Evolutionary conservation across 441 rosid genomes (phyloP).

Genomic region (Corymbia citriodora): DNA sequence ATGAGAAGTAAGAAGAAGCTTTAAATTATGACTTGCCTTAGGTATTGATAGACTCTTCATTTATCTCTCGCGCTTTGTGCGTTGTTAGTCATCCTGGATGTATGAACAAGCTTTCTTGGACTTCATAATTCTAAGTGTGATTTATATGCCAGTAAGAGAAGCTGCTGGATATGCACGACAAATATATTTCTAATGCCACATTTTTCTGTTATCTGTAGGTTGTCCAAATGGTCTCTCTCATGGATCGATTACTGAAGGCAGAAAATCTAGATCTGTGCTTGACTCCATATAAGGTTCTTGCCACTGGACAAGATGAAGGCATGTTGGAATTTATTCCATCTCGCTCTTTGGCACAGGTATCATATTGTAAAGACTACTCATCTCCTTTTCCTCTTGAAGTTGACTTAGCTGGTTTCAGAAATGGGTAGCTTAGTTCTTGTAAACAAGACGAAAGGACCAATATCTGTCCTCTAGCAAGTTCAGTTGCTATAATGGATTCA

Average conservation of each 20-base stretch:
- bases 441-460: neutral
- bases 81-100: neutral
- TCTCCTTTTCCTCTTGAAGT: neutral
- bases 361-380: neutral
- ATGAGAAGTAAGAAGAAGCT: neutral
- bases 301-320: conserved; percentile 98
- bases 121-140: neutral
- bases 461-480: neutral
- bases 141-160: neutral
- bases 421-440: neutral
- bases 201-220: conserved; percentile 44
- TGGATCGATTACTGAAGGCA: conserved; percentile 95
- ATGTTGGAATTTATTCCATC: conserved; percentile 98
- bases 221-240: conserved; percentile 98
- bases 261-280: conserved; percentile 92
- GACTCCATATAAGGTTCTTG: conserved; percentile 96
- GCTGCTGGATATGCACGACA: neutral
- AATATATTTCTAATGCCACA: neutral
- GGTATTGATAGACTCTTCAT: neutral
- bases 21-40: neutral
- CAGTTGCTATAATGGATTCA: neutral
- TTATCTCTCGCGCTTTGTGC: neutral
- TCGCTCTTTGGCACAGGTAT: conserved; percentile 89
- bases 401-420: neutral
- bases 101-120: neutral